Percentiles rank a stretch among this genome's conserved stretches.
Conservation (phyloP, 139 green algal species). For the Bryopsis sp. region DNA sequence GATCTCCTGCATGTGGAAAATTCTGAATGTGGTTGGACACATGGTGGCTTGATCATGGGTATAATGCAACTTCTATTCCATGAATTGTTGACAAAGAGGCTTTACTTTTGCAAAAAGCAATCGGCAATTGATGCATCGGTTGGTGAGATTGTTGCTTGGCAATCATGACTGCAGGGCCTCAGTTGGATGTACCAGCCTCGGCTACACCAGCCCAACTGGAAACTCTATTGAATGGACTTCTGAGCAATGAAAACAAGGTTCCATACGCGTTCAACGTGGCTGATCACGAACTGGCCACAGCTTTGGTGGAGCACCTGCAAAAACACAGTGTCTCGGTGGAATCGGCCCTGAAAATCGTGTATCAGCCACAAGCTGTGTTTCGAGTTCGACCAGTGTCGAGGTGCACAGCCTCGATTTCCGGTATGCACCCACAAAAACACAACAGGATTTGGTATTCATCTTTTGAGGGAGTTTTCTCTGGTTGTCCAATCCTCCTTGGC, state of each 20-base stretch:
- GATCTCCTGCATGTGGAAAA: not conserved
- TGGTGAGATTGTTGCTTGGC: no score
- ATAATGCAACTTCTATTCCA: not conserved
- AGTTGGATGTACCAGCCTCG: constrained; percentile 80
- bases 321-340: constrained; percentile 76
- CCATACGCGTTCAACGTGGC: constrained; percentile 92
- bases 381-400: constrained; percentile 81
- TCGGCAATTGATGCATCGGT: no score
- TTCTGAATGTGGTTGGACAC: no score
- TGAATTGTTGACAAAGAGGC: not conserved
- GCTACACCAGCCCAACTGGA: constrained; percentile 78
- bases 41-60: no score
- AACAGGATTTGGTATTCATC: no score
- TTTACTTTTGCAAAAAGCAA: constrained; percentile 1
- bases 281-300: constrained; percentile 60
- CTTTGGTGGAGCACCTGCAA: constrained; percentile 61
- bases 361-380: constrained; percentile 90
- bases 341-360: constrained; percentile 72
- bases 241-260: constrained; percentile 73
- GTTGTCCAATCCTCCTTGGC: no score
- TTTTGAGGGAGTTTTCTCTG: not conserved
- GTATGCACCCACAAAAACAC: no score
- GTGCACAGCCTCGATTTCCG: constrained; percentile 80
- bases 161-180: constrained; percentile 47
- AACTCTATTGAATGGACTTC: constrained; percentile 76